Base-by-base conservation (phyloP, 768 basidiomycete genomes). In the Pholiota microspora region DNA sequence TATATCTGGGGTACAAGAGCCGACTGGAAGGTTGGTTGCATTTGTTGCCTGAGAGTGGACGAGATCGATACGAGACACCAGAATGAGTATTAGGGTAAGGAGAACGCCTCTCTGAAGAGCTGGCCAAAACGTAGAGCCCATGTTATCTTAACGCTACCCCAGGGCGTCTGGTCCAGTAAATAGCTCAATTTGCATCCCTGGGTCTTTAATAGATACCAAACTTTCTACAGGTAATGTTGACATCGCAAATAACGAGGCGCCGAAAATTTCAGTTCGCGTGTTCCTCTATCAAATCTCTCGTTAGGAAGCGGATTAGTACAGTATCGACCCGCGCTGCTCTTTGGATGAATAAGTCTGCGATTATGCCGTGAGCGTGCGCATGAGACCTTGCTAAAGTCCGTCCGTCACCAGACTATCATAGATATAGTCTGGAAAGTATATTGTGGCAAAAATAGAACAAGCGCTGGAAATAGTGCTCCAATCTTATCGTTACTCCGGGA, bases 11-110 rank as follows among this genome's bases (percentile, higher is more conserved):
- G 62, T 57, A 45, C 62, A 64, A 18, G 54, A 59, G 27, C 66
- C 66, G 21, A 67, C 32, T 7, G 66, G 66, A 24, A 67, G 49
- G 24, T 50, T 51, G 18, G 63, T 64, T 23, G 57, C 49, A 46
- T 64, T 66, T 38, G 49, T 50, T 9, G 54, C 49, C 55, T 59
- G 64, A 2, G 60, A 53, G 44, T 13, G n/a, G 5, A 31, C 46
- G 15, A 48, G n/a, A 32, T 31, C 21, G 18, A 16, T 31, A 10
- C 25, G 28, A 12, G 46, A 32, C 7, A 48, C 6, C 6, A 48
- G 25, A 32, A 32, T 31, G 21, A 48, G 13, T 21, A 29, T 32
- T 27, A 48, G 13, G 27, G 28, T 21, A n/a, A 48, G 16, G 13
- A 48, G 28, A 18, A 48, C 4, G 23, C 46, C 28, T 48, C 40